These are phyloP conservation scores for Mucor sp. DNA, from an alignment of 371 early-diverging fungal species.

Conservation along the genomic window DNA sequence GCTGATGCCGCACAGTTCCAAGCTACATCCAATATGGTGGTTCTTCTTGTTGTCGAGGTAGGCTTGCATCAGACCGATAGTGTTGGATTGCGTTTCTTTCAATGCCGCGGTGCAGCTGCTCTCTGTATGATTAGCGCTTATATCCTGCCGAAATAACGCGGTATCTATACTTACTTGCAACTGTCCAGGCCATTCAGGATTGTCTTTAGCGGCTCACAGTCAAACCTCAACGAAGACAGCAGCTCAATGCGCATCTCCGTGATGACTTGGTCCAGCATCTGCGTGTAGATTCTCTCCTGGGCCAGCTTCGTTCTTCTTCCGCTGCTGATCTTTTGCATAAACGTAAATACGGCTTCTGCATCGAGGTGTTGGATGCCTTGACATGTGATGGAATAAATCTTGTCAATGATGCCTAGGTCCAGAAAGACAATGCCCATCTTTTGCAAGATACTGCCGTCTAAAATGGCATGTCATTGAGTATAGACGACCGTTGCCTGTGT, in stretches of 20 bases:
- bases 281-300: background rate
- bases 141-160: no score
- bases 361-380: background rate
- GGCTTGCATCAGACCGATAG: background rate
- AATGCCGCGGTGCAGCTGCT: background rate
- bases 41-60: background rate
- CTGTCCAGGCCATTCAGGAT: background rate
- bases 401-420: background rate
- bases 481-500: no score
- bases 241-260: background rate
- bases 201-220: background rate
- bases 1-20: background rate
- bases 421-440: background rate
- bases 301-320: background rate
- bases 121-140: background rate
- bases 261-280: background rate
- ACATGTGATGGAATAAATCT: background rate
- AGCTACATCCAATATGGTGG: background rate
- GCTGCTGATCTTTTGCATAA: background rate
- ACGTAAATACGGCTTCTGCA: background rate
- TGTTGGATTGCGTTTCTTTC: background rate
- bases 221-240: background rate
- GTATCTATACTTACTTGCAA: conserved; percentile 1
- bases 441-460: background rate
- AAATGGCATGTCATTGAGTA: no score